phyloP scores from a whole-genome alignment of 805 yeast genomes.

The Saturnispora halmiae region DNA sequence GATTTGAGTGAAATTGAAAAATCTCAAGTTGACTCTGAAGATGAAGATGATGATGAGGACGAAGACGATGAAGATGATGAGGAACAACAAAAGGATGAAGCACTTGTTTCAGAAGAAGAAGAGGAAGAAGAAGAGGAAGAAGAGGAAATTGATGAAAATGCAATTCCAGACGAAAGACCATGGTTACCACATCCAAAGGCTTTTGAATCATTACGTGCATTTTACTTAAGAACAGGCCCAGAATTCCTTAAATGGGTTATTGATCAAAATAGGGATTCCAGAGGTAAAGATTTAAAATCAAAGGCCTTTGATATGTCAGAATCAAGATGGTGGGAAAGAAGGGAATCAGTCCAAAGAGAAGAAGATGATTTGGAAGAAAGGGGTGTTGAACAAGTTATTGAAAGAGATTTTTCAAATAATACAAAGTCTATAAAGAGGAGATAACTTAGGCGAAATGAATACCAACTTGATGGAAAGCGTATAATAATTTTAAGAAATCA shows the following conservation, averaged over 20 bases:
- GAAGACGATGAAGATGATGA: slow-evolving; percentile 62
- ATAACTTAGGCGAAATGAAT: slow-evolving; percentile 78
- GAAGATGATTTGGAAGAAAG: slow-evolving; percentile 91
- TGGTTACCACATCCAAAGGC: slow-evolving; percentile 97
- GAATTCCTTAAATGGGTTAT: slow-evolving; percentile 89
- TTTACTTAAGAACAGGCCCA: slow-evolving; percentile 80
- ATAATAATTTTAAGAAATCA: slow-evolving; percentile 76
- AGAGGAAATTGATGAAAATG: slow-evolving; percentile 52
- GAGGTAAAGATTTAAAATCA: slow-evolving; percentile 84
- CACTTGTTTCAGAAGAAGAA: slow-evolving; percentile 36
- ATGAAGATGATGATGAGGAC: slow-evolving; percentile 57
- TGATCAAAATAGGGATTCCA: slow-evolving; percentile 70
- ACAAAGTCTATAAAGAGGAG: slow-evolving; percentile 41
- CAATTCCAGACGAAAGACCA: slow-evolving; percentile 84
- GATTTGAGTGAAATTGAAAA: slow-evolving; percentile 51
- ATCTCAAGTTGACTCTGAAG: slow-evolving; percentile 56
- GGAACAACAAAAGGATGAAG: slow-evolving; percentile 34
- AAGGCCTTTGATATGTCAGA: slow-evolving; percentile 87
- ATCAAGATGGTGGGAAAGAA: slow-evolving; percentile 97
- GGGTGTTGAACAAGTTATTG: slow-evolving; percentile 83
- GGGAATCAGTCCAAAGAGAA: slow-evolving; percentile 79
- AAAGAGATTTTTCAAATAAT: slow-evolving; percentile 49
- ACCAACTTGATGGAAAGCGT: slow-evolving; percentile 94
- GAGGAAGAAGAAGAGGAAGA: slow-evolving; percentile 55
- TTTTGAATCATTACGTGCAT: slow-evolving; percentile 74